Evolutionary conservation across 805 yeast genomes (phyloP).

Genomic region (Kockiozyma suomiensis): DNA sequence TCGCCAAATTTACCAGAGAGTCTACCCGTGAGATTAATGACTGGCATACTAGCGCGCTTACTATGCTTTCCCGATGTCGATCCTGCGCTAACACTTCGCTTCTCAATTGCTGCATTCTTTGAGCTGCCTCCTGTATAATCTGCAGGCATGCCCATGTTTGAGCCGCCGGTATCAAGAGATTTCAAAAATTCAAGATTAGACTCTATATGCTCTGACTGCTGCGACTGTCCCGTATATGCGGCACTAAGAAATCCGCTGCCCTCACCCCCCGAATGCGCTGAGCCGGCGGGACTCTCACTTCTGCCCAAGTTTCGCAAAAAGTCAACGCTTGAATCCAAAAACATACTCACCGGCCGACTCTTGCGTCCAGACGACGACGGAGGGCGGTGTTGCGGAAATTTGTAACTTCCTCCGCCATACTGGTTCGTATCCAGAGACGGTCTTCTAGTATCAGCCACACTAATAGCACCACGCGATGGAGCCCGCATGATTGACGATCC

Average conservation of each 20-base stretch:
- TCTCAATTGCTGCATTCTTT: not conserved
- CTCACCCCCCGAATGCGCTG: slow-evolving; percentile 12
- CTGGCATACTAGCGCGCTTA: slow-evolving; percentile 26
- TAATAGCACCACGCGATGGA: slow-evolving; percentile 25
- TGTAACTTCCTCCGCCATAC: not conserved
- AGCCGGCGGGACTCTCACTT: slow-evolving; percentile 26
- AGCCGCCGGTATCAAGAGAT: slow-evolving; percentile 31
- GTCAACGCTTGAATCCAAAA: slow-evolving; percentile 32
- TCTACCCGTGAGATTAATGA: not conserved
- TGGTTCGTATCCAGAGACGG: slow-evolving; percentile 23
- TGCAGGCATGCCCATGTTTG: slow-evolving; percentile 7
- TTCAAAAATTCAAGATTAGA: slow-evolving; percentile 30
- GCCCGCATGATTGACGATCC: slow-evolving; percentile 6
- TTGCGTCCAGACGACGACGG: slow-evolving; percentile 11
- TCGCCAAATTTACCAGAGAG: slow-evolving; percentile 32
- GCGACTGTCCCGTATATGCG: slow-evolving; percentile 25
- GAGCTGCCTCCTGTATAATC: slow-evolving; percentile 4
- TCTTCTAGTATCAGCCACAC: slow-evolving; percentile 22
- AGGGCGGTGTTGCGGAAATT: slow-evolving; percentile 1
- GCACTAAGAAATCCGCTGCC: slow-evolving; percentile 12
- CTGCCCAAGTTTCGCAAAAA: slow-evolving; percentile 28
- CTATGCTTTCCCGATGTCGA: slow-evolving; percentile 19
- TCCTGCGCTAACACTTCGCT: slow-evolving; percentile 14
- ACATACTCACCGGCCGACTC: slow-evolving; percentile 31
- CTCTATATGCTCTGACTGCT: slow-evolving; percentile 32